Evolutionary conservation across 2,329 filamentous ascomycete species (phyloP).

Genomic region (Apiospora arundinis): DNA sequence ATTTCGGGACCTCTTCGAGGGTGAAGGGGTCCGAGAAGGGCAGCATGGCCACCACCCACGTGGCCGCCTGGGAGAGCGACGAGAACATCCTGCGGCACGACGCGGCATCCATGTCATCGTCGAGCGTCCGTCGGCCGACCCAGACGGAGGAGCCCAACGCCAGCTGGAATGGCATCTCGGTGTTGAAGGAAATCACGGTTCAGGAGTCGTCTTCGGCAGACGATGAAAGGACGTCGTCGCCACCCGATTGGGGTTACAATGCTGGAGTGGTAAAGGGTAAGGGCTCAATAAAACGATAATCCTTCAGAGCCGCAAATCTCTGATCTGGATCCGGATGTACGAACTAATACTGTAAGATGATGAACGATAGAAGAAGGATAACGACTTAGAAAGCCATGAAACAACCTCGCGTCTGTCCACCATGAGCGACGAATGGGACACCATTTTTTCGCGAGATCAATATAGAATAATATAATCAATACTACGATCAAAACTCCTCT

Average conservation of each 20-base stretch:
- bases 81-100: constrained; percentile 26
- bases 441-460: too few relatives aligned
- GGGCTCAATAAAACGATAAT: neutral
- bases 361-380: neutral
- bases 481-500: neutral
- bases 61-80: constrained; percentile 29
- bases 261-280: neutral
- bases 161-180: neutral
- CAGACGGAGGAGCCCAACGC: neutral
- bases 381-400: neutral
- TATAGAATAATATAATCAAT: neutral
- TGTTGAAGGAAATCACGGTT: neutral
- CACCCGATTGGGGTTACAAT: neutral
- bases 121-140: neutral
- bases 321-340: neutral
- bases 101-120: neutral
- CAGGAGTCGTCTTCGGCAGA: neutral
- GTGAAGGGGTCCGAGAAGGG: neutral
- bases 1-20: neutral
- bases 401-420: too few relatives aligned
- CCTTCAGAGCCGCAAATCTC: neutral
- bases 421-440: too few relatives aligned
- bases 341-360: neutral
- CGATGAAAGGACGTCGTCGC: neutral
- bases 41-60: constrained; percentile 10